A percentile compares a stretch with the other conserved stretches of the same genome.
Evolutionary conservation across 768 basidiomycete species (phyloP).

Genomic region (Tulasnella sp.): DNA sequence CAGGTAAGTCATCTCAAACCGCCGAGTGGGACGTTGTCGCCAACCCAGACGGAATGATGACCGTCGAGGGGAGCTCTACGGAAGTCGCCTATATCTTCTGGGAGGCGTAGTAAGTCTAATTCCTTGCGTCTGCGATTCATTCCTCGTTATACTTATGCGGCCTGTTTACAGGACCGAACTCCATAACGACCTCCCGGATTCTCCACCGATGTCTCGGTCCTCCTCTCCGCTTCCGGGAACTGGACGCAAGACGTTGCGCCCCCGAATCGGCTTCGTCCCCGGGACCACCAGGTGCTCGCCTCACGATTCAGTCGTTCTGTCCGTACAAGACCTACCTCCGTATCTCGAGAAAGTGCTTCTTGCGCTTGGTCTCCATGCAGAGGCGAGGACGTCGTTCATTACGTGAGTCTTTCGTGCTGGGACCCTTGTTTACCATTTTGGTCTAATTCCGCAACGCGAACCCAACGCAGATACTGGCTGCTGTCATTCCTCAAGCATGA

Average conservation of each 20-base stretch:
- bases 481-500: constrained; percentile 44
- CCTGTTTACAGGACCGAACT: background rate
- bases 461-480: constrained; percentile 44
- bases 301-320: background rate
- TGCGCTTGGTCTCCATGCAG: background rate
- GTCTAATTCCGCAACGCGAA: no score
- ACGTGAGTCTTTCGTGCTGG: background rate
- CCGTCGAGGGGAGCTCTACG: background rate
- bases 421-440: no score
- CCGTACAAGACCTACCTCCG: background rate
- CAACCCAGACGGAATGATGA: background rate
- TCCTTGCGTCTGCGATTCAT: background rate
- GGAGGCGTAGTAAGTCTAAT: background rate
- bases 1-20: background rate
- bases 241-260: background rate
- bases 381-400: background rate
- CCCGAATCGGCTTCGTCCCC: background rate
- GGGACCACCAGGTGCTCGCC: background rate
- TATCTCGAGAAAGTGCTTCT: background rate
- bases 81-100: background rate
- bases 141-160: no score
- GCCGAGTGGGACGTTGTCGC: background rate
- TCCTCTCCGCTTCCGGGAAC: background rate
- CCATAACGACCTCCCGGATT: background rate
- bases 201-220: background rate